phyloP scores from a whole-genome alignment of 2,329 filamentous ascomycete genomes.

The Phymatotrichopsis omnivora region DNA sequence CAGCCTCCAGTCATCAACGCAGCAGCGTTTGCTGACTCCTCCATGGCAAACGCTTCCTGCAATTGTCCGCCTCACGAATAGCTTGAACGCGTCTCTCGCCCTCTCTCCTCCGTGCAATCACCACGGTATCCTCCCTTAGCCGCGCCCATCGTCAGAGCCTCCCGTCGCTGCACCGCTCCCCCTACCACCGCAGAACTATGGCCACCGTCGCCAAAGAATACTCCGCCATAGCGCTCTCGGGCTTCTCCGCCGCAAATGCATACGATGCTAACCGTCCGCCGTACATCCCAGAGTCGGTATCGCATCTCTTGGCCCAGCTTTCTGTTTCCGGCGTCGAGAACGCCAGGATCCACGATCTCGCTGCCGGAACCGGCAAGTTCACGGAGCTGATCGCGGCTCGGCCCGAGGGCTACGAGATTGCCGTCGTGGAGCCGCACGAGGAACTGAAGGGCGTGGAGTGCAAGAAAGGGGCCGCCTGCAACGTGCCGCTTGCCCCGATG shows the following conservation, averaged over 20 bases:
- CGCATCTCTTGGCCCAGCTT: slow-evolving; percentile 48
- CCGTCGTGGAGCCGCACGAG: slow-evolving; percentile 54
- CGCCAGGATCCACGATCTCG: slow-evolving; percentile 52
- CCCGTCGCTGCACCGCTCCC: too few relatives aligned
- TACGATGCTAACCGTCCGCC: slow-evolving; percentile 62
- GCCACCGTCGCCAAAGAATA: neutral
- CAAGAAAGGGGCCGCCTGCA: slow-evolving; percentile 48
- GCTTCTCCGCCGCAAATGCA: slow-evolving; percentile 52
- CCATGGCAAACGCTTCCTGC: too few relatives aligned
- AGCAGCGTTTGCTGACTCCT: too few relatives aligned
- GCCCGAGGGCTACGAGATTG: slow-evolving; percentile 49
- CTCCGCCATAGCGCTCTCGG: slow-evolving; percentile 36
- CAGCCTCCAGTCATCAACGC: too few relatives aligned
- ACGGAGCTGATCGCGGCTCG: slow-evolving; percentile 52
- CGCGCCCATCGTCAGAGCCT: too few relatives aligned
- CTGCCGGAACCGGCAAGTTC: slow-evolving; percentile 60
- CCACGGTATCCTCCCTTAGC: too few relatives aligned
- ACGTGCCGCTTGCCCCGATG: slow-evolving; percentile 54
- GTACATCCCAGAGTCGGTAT: slow-evolving; percentile 51
- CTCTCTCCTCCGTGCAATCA: too few relatives aligned
- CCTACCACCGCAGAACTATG: too few relatives aligned
- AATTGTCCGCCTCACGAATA: too few relatives aligned
- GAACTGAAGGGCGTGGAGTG: slow-evolving; percentile 48
- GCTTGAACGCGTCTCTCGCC: too few relatives aligned
- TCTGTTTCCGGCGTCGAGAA: slow-evolving; percentile 40